phyloP scores from a whole-genome alignment of 768 basidiomycete genomes.

The Baorangia bicolor region DNA sequence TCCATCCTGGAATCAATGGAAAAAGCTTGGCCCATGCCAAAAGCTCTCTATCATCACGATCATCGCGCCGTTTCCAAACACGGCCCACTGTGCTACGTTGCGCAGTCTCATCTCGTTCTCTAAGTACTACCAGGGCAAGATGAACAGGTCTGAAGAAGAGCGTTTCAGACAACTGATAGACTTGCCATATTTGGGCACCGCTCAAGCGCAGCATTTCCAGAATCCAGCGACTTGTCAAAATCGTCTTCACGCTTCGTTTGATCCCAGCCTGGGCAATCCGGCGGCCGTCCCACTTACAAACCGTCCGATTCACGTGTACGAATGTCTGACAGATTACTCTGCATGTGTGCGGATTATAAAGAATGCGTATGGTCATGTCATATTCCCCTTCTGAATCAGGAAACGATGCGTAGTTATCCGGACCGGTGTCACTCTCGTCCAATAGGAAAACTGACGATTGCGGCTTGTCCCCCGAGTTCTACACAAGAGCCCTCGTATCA shows the following conservation, averaged over 20 bases:
- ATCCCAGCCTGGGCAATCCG: not conserved
- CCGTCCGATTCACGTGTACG: too few species aligned
- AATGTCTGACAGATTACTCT: not conserved
- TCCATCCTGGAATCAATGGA: not conserved
- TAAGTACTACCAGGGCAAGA: too few species aligned
- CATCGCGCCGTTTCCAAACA: too few species aligned
- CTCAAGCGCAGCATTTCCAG: too few species aligned
- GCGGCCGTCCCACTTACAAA: not conserved
- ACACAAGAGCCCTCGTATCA: not conserved
- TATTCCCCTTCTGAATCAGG: not conserved
- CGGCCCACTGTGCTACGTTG: not conserved
- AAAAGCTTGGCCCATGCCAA: not conserved
- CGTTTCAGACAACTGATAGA: not conserved
- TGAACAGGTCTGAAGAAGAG: not conserved
- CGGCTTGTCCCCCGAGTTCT: not conserved
- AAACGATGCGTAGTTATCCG: not conserved
- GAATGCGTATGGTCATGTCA: not conserved
- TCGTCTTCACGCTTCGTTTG: not conserved
- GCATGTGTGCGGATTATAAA: not conserved
- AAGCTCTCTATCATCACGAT: not conserved
- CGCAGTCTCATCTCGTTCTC: not conserved
- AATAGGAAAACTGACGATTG: conserved; percentile 18
- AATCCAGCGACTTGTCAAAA: too few species aligned
- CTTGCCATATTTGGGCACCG: too few species aligned
- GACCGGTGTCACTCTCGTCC: not conserved